Percentiles rank a stretch among this genome's conserved stretches.
These are phyloP conservation scores for Asterella californica DNA, from an alignment of 225 moss, liverwort and hornwort genomes.

Conservation along the genomic window DNA sequence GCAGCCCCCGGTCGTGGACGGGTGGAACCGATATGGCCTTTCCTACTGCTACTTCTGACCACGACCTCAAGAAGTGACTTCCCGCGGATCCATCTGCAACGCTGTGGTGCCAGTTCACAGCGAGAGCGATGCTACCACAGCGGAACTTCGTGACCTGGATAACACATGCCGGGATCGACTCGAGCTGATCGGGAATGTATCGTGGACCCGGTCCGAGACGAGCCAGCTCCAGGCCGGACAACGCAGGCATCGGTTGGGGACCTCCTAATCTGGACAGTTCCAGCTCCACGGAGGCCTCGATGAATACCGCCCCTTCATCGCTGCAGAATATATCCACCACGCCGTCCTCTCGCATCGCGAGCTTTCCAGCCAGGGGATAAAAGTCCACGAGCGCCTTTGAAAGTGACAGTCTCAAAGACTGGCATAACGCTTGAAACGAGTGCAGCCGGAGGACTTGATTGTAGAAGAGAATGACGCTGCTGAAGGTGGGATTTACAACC, in stretches of 20 bases:
- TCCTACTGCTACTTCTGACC: slow-evolving; percentile 18
- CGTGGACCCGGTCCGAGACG: slow-evolving; percentile 16
- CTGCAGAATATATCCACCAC: not conserved
- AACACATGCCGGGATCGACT: slow-evolving; percentile 1
- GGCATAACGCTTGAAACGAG: not conserved
- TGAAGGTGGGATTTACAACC: slow-evolving; percentile 36
- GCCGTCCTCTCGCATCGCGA: not conserved
- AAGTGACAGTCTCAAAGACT: slow-evolving; percentile 8
- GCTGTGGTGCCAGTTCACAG: slow-evolving; percentile 34
- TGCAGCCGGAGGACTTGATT: not conserved
- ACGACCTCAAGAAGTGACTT: slow-evolving; percentile 27
- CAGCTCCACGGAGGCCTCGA: not conserved
- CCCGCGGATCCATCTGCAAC: slow-evolving; percentile 33
- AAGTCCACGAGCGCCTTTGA: slow-evolving; percentile 14
- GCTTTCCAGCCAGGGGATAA: slow-evolving; percentile 10
- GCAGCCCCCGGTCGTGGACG: slow-evolving; percentile 19
- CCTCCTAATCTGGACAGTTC: not conserved
- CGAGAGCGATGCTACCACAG: slow-evolving; percentile 23
- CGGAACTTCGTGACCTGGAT: slow-evolving; percentile 25
- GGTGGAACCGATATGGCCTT: slow-evolving; percentile 14
- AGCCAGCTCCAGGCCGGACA: not conserved
- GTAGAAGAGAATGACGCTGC: slow-evolving; percentile 32
- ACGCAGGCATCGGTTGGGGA: not conserved
- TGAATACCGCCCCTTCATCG: not conserved
- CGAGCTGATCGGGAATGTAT: slow-evolving; percentile 18